Conservation (phyloP, 306 rosid genomes). For the Casuarina glauca region DNA sequence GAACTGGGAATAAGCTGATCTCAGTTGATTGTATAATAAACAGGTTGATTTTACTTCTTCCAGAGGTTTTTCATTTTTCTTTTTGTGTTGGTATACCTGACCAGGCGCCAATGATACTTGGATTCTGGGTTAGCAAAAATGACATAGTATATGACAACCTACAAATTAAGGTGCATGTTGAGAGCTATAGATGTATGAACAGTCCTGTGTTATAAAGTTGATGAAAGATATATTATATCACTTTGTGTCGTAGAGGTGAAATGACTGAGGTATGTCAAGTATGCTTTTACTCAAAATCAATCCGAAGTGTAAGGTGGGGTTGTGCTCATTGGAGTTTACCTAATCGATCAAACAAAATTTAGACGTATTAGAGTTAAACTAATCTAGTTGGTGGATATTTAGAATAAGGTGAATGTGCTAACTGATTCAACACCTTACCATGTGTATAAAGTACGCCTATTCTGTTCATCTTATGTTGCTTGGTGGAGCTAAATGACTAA, state of each 20-base stretch:
- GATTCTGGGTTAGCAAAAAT: background rate
- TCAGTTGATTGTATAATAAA: background rate
- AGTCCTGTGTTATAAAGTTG: background rate
- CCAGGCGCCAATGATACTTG: background rate
- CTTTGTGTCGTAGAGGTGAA: background rate
- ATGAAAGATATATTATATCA: background rate
- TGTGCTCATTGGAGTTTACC: background rate
- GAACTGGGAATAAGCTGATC: background rate
- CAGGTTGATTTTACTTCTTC: background rate
- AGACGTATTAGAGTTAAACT: background rate
- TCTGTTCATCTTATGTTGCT: background rate
- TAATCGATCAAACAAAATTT: background rate
- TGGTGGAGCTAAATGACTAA: background rate
- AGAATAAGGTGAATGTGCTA: constrained; percentile 5
- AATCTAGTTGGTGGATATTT: background rate
- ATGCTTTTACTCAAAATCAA: background rate
- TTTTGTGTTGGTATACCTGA: background rate
- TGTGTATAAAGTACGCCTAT: background rate
- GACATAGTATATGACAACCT: background rate
- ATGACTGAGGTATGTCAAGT: background rate
- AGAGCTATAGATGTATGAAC: background rate
- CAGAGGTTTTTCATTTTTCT: too few relatives aligned
- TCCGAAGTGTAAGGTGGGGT: background rate
- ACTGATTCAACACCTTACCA: background rate
- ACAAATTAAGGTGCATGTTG: background rate